Percentiles rank a stretch among this genome's conserved stretches.
phyloP scores from a whole-genome alignment of 2,329 filamentous ascomycete species.

The Diaporthe amygdali region DNA sequence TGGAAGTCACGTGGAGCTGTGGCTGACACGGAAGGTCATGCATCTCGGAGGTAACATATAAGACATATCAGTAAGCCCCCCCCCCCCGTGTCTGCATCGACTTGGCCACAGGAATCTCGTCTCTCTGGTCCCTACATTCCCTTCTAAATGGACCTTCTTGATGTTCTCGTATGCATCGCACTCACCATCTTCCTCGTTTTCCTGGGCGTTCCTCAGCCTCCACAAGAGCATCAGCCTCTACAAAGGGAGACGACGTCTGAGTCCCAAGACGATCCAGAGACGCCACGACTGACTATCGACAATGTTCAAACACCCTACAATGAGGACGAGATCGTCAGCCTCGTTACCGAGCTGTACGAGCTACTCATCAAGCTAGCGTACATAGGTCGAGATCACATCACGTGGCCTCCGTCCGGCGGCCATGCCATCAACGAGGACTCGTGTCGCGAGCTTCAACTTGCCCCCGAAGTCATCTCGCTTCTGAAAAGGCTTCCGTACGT shows the following conservation, averaged over 20 bases:
- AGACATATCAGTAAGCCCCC: too few species aligned
- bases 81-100: background rate
- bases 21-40: too few species aligned
- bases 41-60: too few species aligned
- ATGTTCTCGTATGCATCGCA: background rate
- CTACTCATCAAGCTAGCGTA: background rate
- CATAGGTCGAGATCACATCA: background rate
- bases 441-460: background rate
- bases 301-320: background rate
- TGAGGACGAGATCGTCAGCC: background rate
- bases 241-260: background rate
- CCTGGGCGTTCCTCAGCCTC: background rate
- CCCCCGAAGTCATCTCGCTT: background rate
- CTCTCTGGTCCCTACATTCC: background rate
- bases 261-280: background rate
- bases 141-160: background rate
- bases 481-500: background rate
- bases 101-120: background rate
- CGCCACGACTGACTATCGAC: background rate
- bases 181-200: background rate
- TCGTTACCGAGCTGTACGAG: background rate
- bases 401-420: background rate
- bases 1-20: too few species aligned
- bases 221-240: background rate
- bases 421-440: background rate